Evolutionary conservation across 2,329 filamentous ascomycete species (phyloP).

Genomic region (Calonectria hawksworthii): DNA sequence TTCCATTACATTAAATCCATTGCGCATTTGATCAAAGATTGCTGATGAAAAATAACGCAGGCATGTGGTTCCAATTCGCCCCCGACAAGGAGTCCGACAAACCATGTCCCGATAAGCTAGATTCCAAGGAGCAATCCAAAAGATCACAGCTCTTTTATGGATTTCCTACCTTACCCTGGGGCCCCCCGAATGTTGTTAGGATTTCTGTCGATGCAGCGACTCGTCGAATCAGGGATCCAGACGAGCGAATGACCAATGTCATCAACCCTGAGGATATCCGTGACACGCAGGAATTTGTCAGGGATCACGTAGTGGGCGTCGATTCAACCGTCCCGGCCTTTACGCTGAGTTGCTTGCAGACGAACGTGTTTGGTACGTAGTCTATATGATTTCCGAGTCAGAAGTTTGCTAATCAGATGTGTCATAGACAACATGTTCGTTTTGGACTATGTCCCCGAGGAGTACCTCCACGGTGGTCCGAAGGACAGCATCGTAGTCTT

Average conservation of each 20-base stretch:
- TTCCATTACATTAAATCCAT: too few relatives aligned
- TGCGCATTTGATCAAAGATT: neutral
- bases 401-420: neutral
- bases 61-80: constrained; percentile 23
- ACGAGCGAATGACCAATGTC: neutral
- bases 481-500: constrained; percentile 32
- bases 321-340: constrained; percentile 15
- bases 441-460: constrained; percentile 32
- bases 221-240: constrained; percentile 1
- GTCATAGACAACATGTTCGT: constrained; percentile 35
- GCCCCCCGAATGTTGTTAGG: constrained; percentile 20
- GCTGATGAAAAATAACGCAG: neutral
- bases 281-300: constrained; percentile 20
- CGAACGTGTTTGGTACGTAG: constrained; percentile 17
- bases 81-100: neutral
- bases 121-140: neutral
- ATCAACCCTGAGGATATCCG: constrained; percentile 7
- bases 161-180: constrained; percentile 23
- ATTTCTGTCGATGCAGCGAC: constrained; percentile 21
- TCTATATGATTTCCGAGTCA: neutral
- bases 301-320: constrained; percentile 6
- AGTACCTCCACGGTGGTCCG: constrained; percentile 20
- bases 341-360: constrained; percentile 15
- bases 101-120: neutral
- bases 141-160: constrained; percentile 25